Base-by-base conservation (phyloP, 192 early-diverging fungal species). In the Coemansia sp. region DNA sequence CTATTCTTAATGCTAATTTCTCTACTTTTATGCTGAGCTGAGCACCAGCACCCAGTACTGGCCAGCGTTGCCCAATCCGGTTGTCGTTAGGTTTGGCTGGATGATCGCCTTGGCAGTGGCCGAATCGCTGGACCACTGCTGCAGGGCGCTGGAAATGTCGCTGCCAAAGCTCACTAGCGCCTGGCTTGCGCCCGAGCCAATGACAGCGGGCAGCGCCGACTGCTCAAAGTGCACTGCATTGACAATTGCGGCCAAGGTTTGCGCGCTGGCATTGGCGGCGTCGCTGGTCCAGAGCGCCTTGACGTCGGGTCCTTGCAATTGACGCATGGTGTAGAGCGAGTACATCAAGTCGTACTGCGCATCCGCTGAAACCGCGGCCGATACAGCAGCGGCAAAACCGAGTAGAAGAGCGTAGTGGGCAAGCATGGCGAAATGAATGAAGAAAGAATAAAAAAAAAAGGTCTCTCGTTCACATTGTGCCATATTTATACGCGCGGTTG, bases 31-130 rank as follows among this genome's bases (percentile, higher is more conserved):
- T 13, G 10, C 9, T 11, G 21, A 6, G 35, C 39, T 18, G 10
- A 61, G 18, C 12, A 39, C 56, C 3, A 58, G 59, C 10, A 45
- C 59, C 66, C 66, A 68, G 28, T 68, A 68, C 8, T 68, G 26
- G 18, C 59, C 66, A 2, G 48, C 33, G 3, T 39, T 50, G 8
- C 45, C 59, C 21, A 68, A 16, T 6, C 66, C 66, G 2, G 59
- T 23, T 3, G 34, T 20, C 3, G 38, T 26, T 10, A 26, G 42
- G 14, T 26, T 9, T 6, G 59, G 25, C 38, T 61, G 59, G 9
- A 36, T 42, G 3, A 61, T 20, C 3, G 39, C 39, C 1, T 25
- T 42, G 21, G 38, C n/a, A 52, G 36, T 61, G 2, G 60, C 18
- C 6, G 33, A 18, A 25, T 61, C 66, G 5, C 12, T 34, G 11